Conservation (phyloP, 305 asterid genomes). For the Nicotiana rustica region DNA sequence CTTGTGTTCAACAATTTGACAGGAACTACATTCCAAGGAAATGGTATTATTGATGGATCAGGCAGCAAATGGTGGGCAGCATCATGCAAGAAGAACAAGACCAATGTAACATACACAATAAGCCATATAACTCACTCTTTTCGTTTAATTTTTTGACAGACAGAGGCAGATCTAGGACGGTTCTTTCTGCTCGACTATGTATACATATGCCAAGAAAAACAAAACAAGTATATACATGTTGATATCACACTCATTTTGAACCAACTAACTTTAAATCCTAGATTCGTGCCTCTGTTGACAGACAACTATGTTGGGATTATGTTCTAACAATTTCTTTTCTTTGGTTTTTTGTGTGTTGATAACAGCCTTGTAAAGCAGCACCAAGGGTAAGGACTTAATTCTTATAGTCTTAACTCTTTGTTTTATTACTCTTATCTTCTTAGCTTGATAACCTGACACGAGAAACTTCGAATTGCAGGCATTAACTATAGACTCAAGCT, state of each 20-base stretch:
- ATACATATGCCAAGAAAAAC: not conserved
- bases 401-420: not conserved
- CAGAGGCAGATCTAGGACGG: not conserved
- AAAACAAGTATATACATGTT: not conserved
- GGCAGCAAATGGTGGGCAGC: constrained; percentile 98
- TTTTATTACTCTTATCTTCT: not conserved
- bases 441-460: not conserved
- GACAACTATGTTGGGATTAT: not conserved
- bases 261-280: not conserved
- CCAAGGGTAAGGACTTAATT: constrained; percentile 69
- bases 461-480: constrained; percentile 59
- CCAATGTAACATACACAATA: constrained; percentile 62
- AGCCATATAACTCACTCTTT: not conserved
- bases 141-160: not conserved
- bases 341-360: constrained; percentile 21
- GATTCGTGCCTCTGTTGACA: not conserved
- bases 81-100: constrained; percentile 89
- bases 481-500: constrained; percentile 81
- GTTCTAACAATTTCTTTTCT: constrained; percentile 5
- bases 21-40: constrained; percentile 70
- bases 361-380: constrained; percentile 87
- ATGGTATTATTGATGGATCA: constrained; percentile 85
- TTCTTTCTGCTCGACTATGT: not conserved
- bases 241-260: not conserved
- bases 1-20: constrained; percentile 69